Conservation (phyloP, 345 rosid genomes). For the Geranium brycei region DNA sequence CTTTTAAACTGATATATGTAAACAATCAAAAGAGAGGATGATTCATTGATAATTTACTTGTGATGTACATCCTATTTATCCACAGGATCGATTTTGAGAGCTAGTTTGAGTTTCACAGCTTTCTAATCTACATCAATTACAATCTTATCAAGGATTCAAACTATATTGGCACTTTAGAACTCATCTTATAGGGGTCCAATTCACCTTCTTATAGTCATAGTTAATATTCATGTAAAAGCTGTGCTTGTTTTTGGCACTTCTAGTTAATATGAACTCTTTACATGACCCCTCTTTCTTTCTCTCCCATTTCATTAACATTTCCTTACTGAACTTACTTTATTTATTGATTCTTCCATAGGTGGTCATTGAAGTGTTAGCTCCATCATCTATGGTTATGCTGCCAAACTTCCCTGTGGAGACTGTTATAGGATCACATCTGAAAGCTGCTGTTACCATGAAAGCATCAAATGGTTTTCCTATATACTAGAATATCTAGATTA, state of each 20-base stretch:
- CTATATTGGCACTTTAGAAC: not conserved
- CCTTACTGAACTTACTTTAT: constrained; percentile 7
- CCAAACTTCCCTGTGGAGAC: constrained; percentile 75
- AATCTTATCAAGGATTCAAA: not conserved
- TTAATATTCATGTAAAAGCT: too few species aligned
- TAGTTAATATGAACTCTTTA: not conserved
- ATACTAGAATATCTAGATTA: constrained; percentile 9
- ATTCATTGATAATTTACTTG: too few species aligned
- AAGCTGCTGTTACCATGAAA: constrained; percentile 75
- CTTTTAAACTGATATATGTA: too few species aligned
- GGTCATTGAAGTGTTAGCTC: constrained; percentile 63
- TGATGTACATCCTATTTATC: too few species aligned
- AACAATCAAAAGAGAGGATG: too few species aligned
- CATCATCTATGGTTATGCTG: constrained; percentile 65
- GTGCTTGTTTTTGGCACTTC: too few species aligned
- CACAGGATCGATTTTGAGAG: too few species aligned
- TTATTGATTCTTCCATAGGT: constrained; percentile 28
- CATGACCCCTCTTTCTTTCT: not conserved
- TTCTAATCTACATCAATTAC: too few species aligned
- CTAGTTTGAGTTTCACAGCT: too few species aligned
- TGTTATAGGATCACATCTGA: constrained; percentile 65
- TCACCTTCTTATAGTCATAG: not conserved
- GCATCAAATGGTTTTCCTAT: constrained; percentile 46
- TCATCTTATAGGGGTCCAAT: not conserved
- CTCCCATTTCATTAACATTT: not conserved